These are phyloP conservation scores for Babesia bigemina DNA, from an alignment of 169 alveolate species.

Conservation along the genomic window DNA sequence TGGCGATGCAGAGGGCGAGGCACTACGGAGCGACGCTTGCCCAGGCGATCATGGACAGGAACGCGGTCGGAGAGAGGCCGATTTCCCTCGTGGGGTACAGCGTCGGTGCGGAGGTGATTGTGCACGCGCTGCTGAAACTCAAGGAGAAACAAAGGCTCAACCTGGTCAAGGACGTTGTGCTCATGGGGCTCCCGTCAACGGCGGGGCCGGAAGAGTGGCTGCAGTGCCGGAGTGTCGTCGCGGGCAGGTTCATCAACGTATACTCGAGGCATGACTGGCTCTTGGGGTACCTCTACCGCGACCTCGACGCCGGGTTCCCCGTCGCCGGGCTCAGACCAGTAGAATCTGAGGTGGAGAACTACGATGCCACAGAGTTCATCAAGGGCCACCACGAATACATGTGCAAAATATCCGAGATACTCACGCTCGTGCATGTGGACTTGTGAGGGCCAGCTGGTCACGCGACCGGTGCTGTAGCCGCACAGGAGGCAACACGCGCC, in stretches of 20 bases:
- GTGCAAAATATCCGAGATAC: slow-evolving; percentile 41
- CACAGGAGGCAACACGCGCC: neutral
- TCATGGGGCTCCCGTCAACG: slow-evolving; percentile 89
- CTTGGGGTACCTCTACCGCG: slow-evolving; percentile 88
- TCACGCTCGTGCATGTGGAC: slow-evolving; percentile 46
- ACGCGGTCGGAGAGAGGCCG: slow-evolving; percentile 88
- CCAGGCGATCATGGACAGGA: slow-evolving; percentile 82
- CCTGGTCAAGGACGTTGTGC: slow-evolving; percentile 82
- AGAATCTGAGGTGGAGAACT: slow-evolving; percentile 78
- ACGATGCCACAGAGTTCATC: slow-evolving; percentile 81
- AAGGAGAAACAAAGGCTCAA: slow-evolving; percentile 75
- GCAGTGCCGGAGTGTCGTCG: slow-evolving; percentile 85
- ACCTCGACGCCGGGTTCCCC: slow-evolving; percentile 73
- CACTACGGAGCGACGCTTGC: slow-evolving; percentile 89
- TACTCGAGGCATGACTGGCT: slow-evolving; percentile 88
- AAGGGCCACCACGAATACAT: slow-evolving; percentile 67
- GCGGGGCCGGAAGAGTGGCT: slow-evolving; percentile 82
- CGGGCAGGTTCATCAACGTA: slow-evolving; percentile 88
- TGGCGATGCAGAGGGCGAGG: slow-evolving; percentile 84
- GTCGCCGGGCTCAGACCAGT: slow-evolving; percentile 84
- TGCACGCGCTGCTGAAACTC: slow-evolving; percentile 83
- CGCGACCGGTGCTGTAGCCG: neutral
- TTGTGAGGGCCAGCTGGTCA: slow-evolving; percentile 1
- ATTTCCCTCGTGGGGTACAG: slow-evolving; percentile 88
- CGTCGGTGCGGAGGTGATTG: slow-evolving; percentile 90